Percentiles rank a stretch among this genome's conserved stretches.
phyloP scores from a whole-genome alignment of 1,284 basidiomycete species.

The Cryptococcus sp. region DNA sequence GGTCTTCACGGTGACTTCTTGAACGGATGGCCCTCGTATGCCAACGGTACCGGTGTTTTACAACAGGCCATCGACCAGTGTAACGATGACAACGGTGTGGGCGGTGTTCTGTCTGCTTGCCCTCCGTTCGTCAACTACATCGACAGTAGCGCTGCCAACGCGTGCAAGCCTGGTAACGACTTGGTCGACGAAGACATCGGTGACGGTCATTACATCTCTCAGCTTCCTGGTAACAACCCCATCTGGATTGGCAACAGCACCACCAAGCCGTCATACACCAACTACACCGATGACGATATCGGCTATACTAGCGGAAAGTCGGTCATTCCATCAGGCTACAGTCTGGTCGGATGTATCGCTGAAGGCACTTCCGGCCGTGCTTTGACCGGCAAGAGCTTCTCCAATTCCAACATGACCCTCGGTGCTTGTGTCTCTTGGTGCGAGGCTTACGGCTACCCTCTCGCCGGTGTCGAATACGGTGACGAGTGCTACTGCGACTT shows the following conservation, averaged over 20 bases:
- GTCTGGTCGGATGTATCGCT: slow-evolving; percentile 43
- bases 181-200: slow-evolving; percentile 51
- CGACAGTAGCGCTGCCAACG: slow-evolving; percentile 30
- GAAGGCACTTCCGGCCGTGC: slow-evolving; percentile 39
- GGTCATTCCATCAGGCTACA: slow-evolving; percentile 38
- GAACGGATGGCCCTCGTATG: slow-evolving; percentile 47
- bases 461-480: slow-evolving; percentile 39
- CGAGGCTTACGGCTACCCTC: slow-evolving; percentile 26
- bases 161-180: slow-evolving; percentile 42
- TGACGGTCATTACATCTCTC: slow-evolving; percentile 30
- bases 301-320: slow-evolving; percentile 32
- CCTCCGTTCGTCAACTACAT: slow-evolving; percentile 50
- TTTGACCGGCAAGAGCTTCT: slow-evolving; percentile 21
- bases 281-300: slow-evolving; percentile 30
- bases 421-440: slow-evolving; percentile 31
- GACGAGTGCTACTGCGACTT: slow-evolving; percentile 36
- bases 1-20: slow-evolving; percentile 53
- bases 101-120: slow-evolving; percentile 41
- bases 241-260: slow-evolving; percentile 41
- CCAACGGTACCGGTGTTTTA: slow-evolving; percentile 45
- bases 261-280: slow-evolving; percentile 31
- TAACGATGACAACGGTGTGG: slow-evolving; percentile 46
- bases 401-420: slow-evolving; percentile 31
- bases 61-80: slow-evolving; percentile 49
- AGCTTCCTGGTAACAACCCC: slow-evolving; percentile 51